Conservation (phyloP, 805 yeast species). For the Ogataea trehalophila region DNA sequence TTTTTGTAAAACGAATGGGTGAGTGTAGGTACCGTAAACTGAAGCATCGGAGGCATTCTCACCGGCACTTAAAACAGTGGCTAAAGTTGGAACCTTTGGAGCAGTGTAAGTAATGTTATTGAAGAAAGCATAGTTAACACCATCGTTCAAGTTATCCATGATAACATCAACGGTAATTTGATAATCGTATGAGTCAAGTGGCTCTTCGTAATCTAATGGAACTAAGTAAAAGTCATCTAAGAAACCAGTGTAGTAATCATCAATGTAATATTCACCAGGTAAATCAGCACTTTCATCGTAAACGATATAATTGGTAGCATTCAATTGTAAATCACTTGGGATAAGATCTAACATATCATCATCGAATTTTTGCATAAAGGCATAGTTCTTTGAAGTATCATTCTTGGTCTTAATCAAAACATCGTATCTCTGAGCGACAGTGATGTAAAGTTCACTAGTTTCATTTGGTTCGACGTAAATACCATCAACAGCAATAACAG, state of each 20-base stretch:
- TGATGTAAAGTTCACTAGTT: constrained; percentile 68
- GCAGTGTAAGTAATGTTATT: constrained; percentile 73
- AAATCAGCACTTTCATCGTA: constrained; percentile 38
- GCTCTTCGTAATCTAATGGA: constrained; percentile 54
- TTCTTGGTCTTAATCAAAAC: constrained; percentile 71
- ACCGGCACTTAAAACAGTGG: constrained; percentile 73
- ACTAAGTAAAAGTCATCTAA: constrained; percentile 75
- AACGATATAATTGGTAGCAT: constrained; percentile 70
- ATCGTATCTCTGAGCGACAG: constrained; percentile 90
- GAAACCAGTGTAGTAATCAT: constrained; percentile 40
- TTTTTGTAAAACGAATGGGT: constrained; percentile 65
- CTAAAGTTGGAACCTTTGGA: constrained; percentile 84
- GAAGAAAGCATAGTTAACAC: constrained; percentile 95
- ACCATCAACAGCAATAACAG: constrained; percentile 92
- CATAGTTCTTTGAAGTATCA: constrained; percentile 58
- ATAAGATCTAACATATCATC: constrained; percentile 73
- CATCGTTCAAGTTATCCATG: constrained; percentile 83
- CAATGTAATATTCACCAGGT: constrained; percentile 42
- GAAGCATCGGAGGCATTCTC: constrained; percentile 46
- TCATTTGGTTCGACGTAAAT: constrained; percentile 70
- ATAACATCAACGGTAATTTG: constrained; percentile 64
- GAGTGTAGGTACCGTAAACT: constrained; percentile 77
- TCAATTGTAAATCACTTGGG: constrained; percentile 61
- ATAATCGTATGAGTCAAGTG: constrained; percentile 64
- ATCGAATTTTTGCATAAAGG: constrained; percentile 80